phyloP scores from a whole-genome alignment of 331 rosid genomes.

The Malus hybrid region DNA sequence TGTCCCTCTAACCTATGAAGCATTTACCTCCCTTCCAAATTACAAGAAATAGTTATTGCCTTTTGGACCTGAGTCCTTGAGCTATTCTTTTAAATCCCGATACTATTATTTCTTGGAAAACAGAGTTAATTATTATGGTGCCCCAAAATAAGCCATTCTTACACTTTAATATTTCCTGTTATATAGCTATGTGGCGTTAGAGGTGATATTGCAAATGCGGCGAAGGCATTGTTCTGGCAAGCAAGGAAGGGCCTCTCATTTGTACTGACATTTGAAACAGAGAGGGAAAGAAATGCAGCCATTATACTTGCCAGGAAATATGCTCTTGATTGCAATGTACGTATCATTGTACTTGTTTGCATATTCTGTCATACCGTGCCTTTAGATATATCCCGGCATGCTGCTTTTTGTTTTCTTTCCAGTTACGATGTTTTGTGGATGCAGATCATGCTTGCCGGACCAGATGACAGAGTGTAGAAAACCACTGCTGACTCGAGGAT shows the following conservation, averaged over 20 bases:
- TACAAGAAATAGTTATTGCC: not conserved
- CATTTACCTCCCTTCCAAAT: not conserved
- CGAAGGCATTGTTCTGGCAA: constrained; percentile 85
- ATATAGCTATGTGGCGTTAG: constrained; percentile 63
- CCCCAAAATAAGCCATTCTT: not conserved
- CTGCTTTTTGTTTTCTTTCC: not conserved
- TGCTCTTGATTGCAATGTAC: constrained; percentile 85
- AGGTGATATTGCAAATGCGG: constrained; percentile 43
- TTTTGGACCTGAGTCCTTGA: not conserved
- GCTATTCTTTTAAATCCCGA: not conserved
- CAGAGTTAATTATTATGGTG: too few species aligned
- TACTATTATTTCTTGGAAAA: not conserved
- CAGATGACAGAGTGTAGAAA: constrained; percentile 84
- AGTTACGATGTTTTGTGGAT: not conserved
- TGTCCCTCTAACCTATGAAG: not conserved
- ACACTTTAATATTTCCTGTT: not conserved
- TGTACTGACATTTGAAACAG: constrained; percentile 71
- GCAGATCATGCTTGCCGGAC: constrained; percentile 91
- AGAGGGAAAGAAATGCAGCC: constrained; percentile 85
- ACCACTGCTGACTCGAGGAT: constrained; percentile 34
- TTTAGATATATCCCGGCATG: not conserved
- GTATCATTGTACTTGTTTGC: constrained; percentile 15
- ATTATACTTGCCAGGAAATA: constrained; percentile 74
- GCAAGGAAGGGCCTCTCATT: constrained; percentile 81
- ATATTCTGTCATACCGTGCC: not conserved